These are phyloP conservation scores for Metschnikowia amazonensis DNA, from an alignment of 805 yeast species.

Conservation along the genomic window DNA sequence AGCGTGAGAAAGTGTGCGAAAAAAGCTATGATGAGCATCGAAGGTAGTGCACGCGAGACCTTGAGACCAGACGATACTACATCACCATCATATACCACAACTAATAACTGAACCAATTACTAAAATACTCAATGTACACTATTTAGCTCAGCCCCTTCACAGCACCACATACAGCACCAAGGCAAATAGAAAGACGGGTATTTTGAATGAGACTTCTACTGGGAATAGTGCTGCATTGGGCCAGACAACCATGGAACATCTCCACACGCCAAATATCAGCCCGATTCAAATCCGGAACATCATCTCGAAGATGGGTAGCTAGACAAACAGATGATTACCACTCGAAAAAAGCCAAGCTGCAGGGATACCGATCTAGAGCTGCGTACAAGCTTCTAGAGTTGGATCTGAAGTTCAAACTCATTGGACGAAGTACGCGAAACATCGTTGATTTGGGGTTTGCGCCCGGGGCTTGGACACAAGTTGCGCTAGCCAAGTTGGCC, in stretches of 20 bases:
- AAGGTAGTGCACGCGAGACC: slow-evolving; percentile 4
- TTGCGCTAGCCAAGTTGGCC: slow-evolving; percentile 20
- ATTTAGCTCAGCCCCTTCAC: too few relatives aligned
- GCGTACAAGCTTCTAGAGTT: slow-evolving; percentile 84
- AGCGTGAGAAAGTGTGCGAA: slow-evolving; percentile 5
- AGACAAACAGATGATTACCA: slow-evolving; percentile 65
- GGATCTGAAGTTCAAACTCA: slow-evolving; percentile 57
- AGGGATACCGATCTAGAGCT: slow-evolving; percentile 75
- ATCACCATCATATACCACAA: background rate
- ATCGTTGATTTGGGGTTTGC: slow-evolving; percentile 70
- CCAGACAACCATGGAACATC: background rate
- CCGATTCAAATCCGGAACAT: slow-evolving; percentile 16
- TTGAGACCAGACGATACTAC: too few relatives aligned
- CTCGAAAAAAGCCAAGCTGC: slow-evolving; percentile 60
- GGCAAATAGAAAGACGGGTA: background rate
- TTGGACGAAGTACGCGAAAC: slow-evolving; percentile 47
- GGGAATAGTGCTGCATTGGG: background rate
- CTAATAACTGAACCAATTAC: background rate
- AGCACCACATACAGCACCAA: background rate
- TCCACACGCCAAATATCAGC: background rate
- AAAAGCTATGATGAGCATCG: slow-evolving; percentile 18
- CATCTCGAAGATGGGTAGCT: slow-evolving; percentile 56
- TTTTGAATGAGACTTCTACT: background rate
- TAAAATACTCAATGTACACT: background rate
- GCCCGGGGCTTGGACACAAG: slow-evolving; percentile 34